Percentiles rank a stretch among this genome's conserved stretches.
Evolutionary conservation across 2,329 filamentous ascomycete genomes (phyloP).

Genomic region (Monilinia aucupariae): DNA sequence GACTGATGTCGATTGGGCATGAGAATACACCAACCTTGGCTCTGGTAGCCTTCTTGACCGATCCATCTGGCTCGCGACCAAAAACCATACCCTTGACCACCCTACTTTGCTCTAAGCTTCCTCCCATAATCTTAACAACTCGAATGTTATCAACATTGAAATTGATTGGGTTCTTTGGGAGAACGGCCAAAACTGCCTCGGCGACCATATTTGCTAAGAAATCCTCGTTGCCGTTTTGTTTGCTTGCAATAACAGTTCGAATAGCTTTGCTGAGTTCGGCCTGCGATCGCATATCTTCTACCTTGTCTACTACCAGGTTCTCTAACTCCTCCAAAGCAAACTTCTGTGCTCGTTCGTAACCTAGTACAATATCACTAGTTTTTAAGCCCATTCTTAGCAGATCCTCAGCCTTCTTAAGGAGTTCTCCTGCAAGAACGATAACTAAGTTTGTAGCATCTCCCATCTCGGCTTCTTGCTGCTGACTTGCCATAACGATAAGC

Average conservation of each 20-base stretch:
- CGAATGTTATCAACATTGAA: conserved; percentile 99
- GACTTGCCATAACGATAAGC: conserved; percentile 94
- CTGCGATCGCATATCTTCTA: conserved; percentile 74
- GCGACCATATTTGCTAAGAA: conserved; percentile 81
- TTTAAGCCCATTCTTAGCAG: conserved; percentile 94
- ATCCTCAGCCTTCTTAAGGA: conserved; percentile 96
- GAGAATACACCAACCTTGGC: conserved; percentile 97
- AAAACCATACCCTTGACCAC: conserved; percentile 99
- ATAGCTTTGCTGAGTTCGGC: conserved; percentile 91
- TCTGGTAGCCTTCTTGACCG: conserved; percentile 81
- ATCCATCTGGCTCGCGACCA: conserved; percentile 86
- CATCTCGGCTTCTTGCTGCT: conserved; percentile 99
- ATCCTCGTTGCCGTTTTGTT: conserved; percentile 92
- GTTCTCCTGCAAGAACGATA: conserved; percentile 89
- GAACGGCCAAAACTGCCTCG: conserved; percentile 75
- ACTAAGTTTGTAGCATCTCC: conserved; percentile 97
- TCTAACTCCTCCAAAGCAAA: conserved; percentile 82
- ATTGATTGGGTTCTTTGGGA: conserved; percentile 90
- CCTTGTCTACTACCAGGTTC: conserved; percentile 84
- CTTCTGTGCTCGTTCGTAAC: conserved; percentile 90
- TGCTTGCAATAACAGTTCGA: conserved; percentile 89
- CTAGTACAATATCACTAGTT: conserved; percentile 93
- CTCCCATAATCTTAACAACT: conserved; percentile 99
- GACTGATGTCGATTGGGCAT: conserved; percentile 89
- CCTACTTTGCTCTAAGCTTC: conserved; percentile 85